Evolutionary conservation across 2,329 filamentous ascomycete species (phyloP), one percentile per base, ranked within the genome.

Genomic region (Alternaria arbusti): DNA sequence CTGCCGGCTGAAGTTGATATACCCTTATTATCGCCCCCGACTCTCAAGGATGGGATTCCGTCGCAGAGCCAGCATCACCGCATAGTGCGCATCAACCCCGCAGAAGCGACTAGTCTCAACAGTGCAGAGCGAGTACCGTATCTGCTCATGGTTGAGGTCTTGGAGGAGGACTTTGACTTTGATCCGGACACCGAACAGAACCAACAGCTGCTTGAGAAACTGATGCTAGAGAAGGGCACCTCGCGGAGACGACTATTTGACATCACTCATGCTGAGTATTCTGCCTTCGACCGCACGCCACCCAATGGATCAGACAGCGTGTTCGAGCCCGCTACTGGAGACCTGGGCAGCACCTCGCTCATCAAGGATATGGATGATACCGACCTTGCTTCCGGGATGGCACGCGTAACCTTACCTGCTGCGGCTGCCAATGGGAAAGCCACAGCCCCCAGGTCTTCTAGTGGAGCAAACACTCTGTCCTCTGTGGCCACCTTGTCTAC

Each of bases 101-200:
- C 91, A 2, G 92, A 96, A 79, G 90, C 92, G 6, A 95, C 92
- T 1, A 93, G 94, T 58, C 82, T 96, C 55, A 96, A 96, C 79
- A 96, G 92, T 76, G 92, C 92, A 5, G 92, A 96, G 78, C 91
- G 94, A 76, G 92, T 96, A 47, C 92, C 92, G 1, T 96, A 94
- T 79, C 80, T 96, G 54, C 85, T 96, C 26, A 94, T 96, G 91
- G 88, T 95, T 3, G 92, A 96, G 75, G 89, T 96, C 22, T 81
- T 96, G 51, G 85, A 90, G 23, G 92, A 95, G 68, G 92, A 96
- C 73, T 95, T 96, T 74, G 90, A 90, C 32, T 96, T 96, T 71
- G 90, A 95, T 70, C 91, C 92, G 0, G 88, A 91, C 30, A 90
- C 89, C 0, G 83, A 86, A 26, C 90, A 93, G 66, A 96, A 96